A percentile compares a stretch with the other conserved stretches of the same genome.
Conservation (phyloP, 1,284 basidiomycete species). For the Melampsora occidentalis region DNA sequence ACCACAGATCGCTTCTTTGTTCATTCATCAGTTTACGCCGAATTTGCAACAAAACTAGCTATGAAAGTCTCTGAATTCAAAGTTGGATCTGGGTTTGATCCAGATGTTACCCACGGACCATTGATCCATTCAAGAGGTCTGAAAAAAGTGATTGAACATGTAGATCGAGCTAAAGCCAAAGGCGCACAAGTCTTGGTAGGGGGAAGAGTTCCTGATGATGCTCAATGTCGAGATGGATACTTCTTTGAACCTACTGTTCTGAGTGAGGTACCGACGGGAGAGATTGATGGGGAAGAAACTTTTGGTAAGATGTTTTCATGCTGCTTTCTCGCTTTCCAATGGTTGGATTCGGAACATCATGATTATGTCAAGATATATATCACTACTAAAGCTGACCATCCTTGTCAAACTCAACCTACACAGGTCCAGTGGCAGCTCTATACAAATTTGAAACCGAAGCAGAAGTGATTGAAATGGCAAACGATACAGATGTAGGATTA, state of each 20-base stretch:
- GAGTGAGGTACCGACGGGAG: slow-evolving; percentile 72
- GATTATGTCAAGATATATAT: slow-evolving; percentile 37
- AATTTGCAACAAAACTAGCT: slow-evolving; percentile 76
- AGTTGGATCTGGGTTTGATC: slow-evolving; percentile 79
- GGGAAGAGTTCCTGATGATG: slow-evolving; percentile 64
- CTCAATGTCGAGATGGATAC: slow-evolving; percentile 56
- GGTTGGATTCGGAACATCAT: slow-evolving; percentile 45
- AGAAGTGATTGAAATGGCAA: slow-evolving; percentile 81
- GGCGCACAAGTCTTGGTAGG: slow-evolving; percentile 87
- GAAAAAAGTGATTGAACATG: slow-evolving; percentile 81
- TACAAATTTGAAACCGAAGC: slow-evolving; percentile 87
- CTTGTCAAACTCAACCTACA: slow-evolving; percentile 20
- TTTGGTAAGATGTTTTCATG: slow-evolving; percentile 61
- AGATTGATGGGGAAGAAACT: slow-evolving; percentile 70
- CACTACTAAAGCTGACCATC: background rate
- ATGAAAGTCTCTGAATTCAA: slow-evolving; percentile 85
- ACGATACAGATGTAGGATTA: slow-evolving; percentile 77
- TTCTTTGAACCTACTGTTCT: slow-evolving; percentile 88
- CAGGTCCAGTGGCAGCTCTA: slow-evolving; percentile 55
- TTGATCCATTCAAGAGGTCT: slow-evolving; percentile 83
- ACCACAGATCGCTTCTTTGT: slow-evolving; percentile 34
- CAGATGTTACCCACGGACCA: slow-evolving; percentile 75
- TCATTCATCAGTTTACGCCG: slow-evolving; percentile 71
- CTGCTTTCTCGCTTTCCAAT: background rate
- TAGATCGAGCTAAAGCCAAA: slow-evolving; percentile 74